Evolutionary conservation across 345 rosid genomes (phyloP).

Genomic region (Bruguiera gymnorhiza): DNA sequence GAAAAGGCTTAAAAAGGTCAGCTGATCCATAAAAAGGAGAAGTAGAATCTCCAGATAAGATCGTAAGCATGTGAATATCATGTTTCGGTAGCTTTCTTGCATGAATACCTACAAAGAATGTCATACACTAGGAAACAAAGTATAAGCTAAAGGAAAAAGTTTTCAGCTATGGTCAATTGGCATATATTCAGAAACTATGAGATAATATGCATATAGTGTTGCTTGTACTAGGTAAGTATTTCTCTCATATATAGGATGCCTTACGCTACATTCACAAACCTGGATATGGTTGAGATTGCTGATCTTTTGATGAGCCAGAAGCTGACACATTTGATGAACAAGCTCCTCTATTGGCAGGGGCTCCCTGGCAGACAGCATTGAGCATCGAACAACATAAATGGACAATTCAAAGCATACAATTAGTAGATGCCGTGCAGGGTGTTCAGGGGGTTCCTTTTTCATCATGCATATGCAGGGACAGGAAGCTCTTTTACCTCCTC

Average conservation of each 20-base stretch:
- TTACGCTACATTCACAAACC: slow-evolving; percentile 38
- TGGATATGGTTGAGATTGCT: slow-evolving; percentile 39
- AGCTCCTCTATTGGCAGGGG: slow-evolving; percentile 23
- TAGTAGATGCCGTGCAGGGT: not conserved
- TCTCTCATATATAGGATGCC: not conserved
- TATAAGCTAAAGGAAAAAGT: too few species aligned
- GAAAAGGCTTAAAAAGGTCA: too few species aligned
- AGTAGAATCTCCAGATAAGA: too few species aligned
- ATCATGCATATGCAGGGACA: not conserved
- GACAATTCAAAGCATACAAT: too few species aligned
- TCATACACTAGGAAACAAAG: too few species aligned
- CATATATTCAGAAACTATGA: too few species aligned
- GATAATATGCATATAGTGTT: not conserved
- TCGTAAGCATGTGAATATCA: too few species aligned
- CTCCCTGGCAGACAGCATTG: slow-evolving; percentile 31
- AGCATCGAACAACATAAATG: not conserved
- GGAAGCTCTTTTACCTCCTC: slow-evolving; percentile 36
- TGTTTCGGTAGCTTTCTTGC: too few species aligned
- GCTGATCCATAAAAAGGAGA: too few species aligned
- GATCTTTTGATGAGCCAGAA: slow-evolving; percentile 47
- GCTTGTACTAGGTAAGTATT: not conserved
- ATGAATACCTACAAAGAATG: too few species aligned
- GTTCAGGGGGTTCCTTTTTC: not conserved
- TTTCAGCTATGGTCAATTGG: too few species aligned
- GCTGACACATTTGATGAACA: slow-evolving; percentile 42